These are phyloP conservation scores for Penicillium ucsense DNA, from an alignment of 495 filamentous ascomycete species.

Conservation along the genomic window DNA sequence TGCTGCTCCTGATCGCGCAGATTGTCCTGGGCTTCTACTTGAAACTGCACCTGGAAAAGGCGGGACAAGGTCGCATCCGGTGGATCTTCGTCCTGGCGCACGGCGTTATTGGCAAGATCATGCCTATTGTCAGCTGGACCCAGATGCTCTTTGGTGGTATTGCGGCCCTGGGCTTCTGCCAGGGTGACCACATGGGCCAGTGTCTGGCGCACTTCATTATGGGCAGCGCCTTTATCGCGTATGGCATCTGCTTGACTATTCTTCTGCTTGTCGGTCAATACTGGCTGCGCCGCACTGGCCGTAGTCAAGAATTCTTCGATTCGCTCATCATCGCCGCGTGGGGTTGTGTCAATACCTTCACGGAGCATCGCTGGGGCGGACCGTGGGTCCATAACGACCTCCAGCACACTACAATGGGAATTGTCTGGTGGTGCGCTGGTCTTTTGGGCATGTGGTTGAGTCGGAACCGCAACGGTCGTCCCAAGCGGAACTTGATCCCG, in stretches of 20 bases:
- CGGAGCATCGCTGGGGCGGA: conserved; percentile 88
- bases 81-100: conserved; percentile 62
- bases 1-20: conserved; percentile 69
- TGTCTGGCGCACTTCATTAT: conserved; percentile 97
- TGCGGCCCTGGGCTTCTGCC: conserved; percentile 87
- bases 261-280: conserved; percentile 78
- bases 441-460: conserved; percentile 89
- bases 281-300: conserved; percentile 75
- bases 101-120: conserved; percentile 71
- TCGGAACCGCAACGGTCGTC: conserved; percentile 66
- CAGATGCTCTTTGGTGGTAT: conserved; percentile 98
- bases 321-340: conserved; percentile 81
- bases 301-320: conserved; percentile 96
- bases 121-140: conserved; percentile 81
- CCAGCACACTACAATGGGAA: conserved; percentile 94
- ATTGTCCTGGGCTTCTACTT: conserved; percentile 77
- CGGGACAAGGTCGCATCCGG: conserved; percentile 70
- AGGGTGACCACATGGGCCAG: conserved; percentile 83
- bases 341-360: conserved; percentile 97
- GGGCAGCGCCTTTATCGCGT: conserved; percentile 93
- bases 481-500: conserved; percentile 87
- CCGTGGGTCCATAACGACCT: conserved; percentile 91
- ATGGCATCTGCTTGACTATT: conserved; percentile 80
- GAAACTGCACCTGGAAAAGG: conserved; percentile 77
- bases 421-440: conserved; percentile 95